Evolutionary conservation across 2,329 filamentous ascomycete species (phyloP).

Genomic region (Bipolaris sorokiniana): DNA sequence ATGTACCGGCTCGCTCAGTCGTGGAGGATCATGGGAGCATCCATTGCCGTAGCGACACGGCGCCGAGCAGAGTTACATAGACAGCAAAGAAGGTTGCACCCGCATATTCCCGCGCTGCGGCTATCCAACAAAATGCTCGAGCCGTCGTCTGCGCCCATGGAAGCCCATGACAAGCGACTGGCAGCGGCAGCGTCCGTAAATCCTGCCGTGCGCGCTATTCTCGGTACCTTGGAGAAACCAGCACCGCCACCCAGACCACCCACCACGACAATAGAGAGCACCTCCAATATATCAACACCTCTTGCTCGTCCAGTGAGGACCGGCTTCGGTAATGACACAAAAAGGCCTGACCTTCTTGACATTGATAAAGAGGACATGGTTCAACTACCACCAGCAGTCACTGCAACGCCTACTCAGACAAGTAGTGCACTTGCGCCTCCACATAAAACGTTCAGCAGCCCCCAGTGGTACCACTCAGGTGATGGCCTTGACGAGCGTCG

Average conservation of each 20-base stretch:
- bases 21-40: constrained; percentile 63
- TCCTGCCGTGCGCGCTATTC: constrained; percentile 43
- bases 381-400: constrained; percentile 45
- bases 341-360: constrained; percentile 38
- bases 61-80: constrained; percentile 45
- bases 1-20: constrained; percentile 62
- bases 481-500: constrained; percentile 48
- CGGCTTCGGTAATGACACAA: constrained; percentile 6
- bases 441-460: constrained; percentile 34
- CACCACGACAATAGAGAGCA: constrained; percentile 50
- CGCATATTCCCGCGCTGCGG: constrained; percentile 22
- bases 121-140: constrained; percentile 16
- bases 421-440: constrained; percentile 17
- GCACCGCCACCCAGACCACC: constrained; percentile 38
- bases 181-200: constrained; percentile 27
- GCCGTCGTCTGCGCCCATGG: constrained; percentile 21
- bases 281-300: constrained; percentile 63
- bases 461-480: constrained; percentile 44
- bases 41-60: constrained; percentile 58
- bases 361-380: constrained; percentile 47
- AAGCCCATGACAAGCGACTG: constrained; percentile 32
- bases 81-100: constrained; percentile 31
- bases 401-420: constrained; percentile 29
- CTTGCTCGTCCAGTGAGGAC: constrained; percentile 54
- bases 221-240: constrained; percentile 42